A percentile compares a stretch with the other conserved stretches of the same genome.
Conservation (phyloP, 163 green algal species). For the Scenedesmus sp. region DNA sequence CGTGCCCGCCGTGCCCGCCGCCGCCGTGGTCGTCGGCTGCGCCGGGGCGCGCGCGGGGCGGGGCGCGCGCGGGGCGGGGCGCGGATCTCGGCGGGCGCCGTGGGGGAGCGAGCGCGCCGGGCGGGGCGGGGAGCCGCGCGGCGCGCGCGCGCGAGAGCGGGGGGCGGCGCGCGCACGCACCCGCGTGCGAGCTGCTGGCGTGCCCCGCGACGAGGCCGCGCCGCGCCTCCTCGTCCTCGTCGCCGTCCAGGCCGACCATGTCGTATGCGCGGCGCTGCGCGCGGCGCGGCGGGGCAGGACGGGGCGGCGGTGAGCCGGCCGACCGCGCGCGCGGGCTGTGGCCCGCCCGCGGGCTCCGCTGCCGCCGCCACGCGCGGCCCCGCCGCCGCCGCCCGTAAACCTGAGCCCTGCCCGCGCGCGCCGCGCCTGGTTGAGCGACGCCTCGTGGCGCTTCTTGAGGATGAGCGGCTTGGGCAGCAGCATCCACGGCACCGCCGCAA, state of each 20-base stretch:
- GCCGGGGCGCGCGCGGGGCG: background rate
- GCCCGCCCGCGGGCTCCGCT: no score
- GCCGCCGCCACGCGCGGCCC: no score
- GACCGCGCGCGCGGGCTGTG: no score
- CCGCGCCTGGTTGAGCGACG: conserved; percentile 21
- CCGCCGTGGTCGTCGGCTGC: conserved; percentile 9
- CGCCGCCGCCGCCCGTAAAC: no score
- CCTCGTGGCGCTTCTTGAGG: conserved; percentile 87
- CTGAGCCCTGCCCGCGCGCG: background rate
- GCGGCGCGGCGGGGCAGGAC: no score
- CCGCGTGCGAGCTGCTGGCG: background rate
- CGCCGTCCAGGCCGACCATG: conserved; percentile 26
- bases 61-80: no score
- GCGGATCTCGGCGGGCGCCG: no score
- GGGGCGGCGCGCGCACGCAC: background rate
- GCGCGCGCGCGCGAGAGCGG: background rate
- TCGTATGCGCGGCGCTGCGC: conserved; percentile 24
- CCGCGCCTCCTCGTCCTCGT: conserved; percentile 48
- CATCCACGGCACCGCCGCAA: conserved; percentile 96
- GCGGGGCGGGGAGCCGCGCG: no score
- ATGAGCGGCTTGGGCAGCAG: conserved; percentile 98
- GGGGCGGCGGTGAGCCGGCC: no score
- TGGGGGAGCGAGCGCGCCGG: no score
- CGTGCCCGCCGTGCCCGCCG: conserved; percentile 49
- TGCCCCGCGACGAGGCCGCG: background rate